phyloP scores from a whole-genome alignment of 148 eudicot genomes.

The Suaeda aralocaspica region DNA sequence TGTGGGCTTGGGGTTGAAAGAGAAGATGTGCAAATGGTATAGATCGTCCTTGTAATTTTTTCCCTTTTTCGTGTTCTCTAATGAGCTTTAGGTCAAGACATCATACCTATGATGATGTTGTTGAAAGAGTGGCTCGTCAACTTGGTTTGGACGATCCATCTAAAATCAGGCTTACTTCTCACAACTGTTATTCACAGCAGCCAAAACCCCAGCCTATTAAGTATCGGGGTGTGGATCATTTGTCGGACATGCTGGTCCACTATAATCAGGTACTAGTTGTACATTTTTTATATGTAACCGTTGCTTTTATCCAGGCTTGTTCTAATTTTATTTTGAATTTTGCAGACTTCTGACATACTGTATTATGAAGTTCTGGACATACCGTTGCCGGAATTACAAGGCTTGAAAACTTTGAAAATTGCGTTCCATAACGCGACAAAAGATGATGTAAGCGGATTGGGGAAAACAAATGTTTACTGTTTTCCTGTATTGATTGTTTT shows the following conservation, averaged over 20 bases:
- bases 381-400: conserved; percentile 81
- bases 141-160: conserved; percentile 88
- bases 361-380: conserved; percentile 85
- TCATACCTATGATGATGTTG: conserved; percentile 89
- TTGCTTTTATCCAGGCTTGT: neutral
- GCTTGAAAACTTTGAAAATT: conserved; percentile 74
- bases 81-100: conserved; percentile 59
- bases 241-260: conserved; percentile 85
- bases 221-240: conserved; percentile 79
- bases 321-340: neutral
- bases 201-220: conserved; percentile 96
- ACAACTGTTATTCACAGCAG: conserved; percentile 92
- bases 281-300: neutral
- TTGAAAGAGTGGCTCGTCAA: conserved; percentile 70
- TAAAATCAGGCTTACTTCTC: conserved; percentile 89
- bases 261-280: conserved; percentile 66
- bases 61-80: neutral
- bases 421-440: conserved; percentile 71
- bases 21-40: neutral
- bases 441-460: conserved; percentile 55
- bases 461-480: neutral
- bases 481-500: neutral
- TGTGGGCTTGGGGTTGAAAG: conserved; percentile 14
- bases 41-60: neutral
- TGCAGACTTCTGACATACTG: conserved; percentile 71